Base-by-base conservation (phyloP, 2,329 filamentous ascomycete species). In the Epicoccum sorghinum region DNA sequence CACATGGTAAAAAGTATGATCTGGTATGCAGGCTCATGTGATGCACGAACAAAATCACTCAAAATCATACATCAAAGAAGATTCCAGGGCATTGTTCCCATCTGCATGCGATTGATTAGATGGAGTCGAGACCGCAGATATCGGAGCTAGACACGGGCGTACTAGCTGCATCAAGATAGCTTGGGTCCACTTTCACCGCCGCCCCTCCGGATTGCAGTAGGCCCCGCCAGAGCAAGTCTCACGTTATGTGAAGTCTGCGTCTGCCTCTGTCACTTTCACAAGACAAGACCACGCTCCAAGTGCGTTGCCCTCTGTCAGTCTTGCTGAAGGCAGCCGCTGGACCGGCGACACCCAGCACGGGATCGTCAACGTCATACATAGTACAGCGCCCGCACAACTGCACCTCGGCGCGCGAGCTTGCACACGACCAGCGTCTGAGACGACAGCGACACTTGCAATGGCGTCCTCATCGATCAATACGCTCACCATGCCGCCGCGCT, bases 401-500 rank as follows among this genome's bases (percentile, higher is more conserved):
- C 49, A 42, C 29, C 40, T 38, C 13, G 33, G 30, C 36, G 40
- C 30, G 42, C 29, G 27, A 29, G 12, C 47, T 13, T 12, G 8
- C 35, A 9, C 18, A 32, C n/a, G 32, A 22, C 39, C 18, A 18
- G 18, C 18, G 1, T 18, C 8, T 23, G n/a, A 14, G 9, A n/a
- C 30, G 36, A 9, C 14, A 25, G 10, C 30, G 36, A 9, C 14
- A 25, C 29, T 9, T 27, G 43, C n/a, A 32, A 56, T 42, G 51
- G 52, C 47, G 47, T 57, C 40, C 68, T 63, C 66, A 23, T 57
- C 63, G 23, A 30, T 61, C 32, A 58, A 60, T n/a, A 53, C 62
- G 27, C 58, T 71, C 56, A 67, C 60, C 46, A 72, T 74, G 69
- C 69, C 72, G 35, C 65, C 68, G 45, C 69, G 68, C 55, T 75